Percentiles rank a stretch among this genome's conserved stretches.
Evolutionary conservation across 106 monocot species (phyloP).

Genomic region (Acorus gramineus): DNA sequence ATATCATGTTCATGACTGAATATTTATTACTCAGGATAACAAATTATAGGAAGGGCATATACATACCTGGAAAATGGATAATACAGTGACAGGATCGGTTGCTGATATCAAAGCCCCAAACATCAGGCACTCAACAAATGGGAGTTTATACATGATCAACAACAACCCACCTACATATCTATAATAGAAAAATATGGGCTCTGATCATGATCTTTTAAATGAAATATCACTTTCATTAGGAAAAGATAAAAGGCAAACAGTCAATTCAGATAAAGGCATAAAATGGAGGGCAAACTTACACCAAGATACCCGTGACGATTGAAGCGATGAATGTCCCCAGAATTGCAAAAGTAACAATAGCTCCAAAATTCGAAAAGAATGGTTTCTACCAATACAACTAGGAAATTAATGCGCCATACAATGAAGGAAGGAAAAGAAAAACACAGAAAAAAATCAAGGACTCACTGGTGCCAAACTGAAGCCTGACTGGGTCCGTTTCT

Average conservation of each 20-base stretch:
- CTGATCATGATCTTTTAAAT: background rate
- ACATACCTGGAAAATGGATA: constrained; percentile 91
- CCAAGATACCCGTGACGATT: constrained; percentile 75
- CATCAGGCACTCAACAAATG: constrained; percentile 93
- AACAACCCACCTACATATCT: constrained; percentile 86
- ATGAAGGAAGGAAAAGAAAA: constrained; percentile 1
- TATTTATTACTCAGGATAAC: too few species aligned
- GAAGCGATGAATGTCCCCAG: constrained; percentile 90
- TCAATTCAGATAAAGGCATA: background rate
- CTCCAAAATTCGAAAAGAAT: constrained; percentile 98
- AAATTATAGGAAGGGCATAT: background rate
- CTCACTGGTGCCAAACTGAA: constrained; percentile 99
- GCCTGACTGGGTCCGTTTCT: constrained; percentile 69
- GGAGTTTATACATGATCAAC: constrained; percentile 86
- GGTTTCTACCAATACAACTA: constrained; percentile 60
- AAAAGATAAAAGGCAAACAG: background rate
- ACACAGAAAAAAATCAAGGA: constrained; percentile 3
- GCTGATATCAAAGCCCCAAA: constrained; percentile 98
- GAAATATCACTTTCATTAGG: background rate
- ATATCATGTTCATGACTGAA: too few species aligned
- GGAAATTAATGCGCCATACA: background rate
- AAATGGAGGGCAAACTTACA: constrained; percentile 68
- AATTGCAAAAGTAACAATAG: constrained; percentile 92
- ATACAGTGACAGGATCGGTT: constrained; percentile 97
- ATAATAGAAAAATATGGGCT: constrained; percentile 14